Conservation (phyloP, 148 eudicot species). For the Simmondsia chinensis region DNA sequence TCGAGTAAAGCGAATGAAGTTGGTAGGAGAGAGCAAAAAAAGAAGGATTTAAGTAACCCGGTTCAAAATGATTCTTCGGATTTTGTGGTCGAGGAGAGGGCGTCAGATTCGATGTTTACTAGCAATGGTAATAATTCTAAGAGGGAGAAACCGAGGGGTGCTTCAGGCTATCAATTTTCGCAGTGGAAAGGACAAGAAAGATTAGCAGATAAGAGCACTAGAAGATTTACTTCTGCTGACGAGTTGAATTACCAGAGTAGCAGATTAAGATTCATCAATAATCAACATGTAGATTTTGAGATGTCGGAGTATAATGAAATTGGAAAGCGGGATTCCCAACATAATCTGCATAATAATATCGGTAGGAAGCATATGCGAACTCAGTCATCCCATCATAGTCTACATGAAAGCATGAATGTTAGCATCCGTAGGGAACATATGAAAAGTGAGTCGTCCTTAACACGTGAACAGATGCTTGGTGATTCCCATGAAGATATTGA, state of each 20-base stretch:
- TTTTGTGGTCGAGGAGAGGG: constrained; percentile 18
- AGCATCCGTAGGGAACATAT: constrained; percentile 19
- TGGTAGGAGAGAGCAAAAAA: constrained; percentile 20
- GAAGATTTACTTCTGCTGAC: constrained; percentile 16
- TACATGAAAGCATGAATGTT: constrained; percentile 23
- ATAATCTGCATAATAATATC: constrained; percentile 19
- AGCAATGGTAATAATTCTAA: constrained; percentile 3
- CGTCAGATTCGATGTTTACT: constrained; percentile 7
- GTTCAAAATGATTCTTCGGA: constrained; percentile 13
- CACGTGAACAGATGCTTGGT: constrained; percentile 17
- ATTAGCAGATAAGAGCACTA: constrained; percentile 7
- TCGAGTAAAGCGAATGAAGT: constrained; percentile 28
- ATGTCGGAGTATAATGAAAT: constrained; percentile 24
- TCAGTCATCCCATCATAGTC: constrained; percentile 18
- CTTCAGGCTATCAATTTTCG: not conserved
- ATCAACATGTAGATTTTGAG: constrained; percentile 16
- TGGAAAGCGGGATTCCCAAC: constrained; percentile 24
- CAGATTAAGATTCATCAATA: constrained; percentile 16
- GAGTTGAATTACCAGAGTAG: constrained; percentile 19
- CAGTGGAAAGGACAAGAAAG: constrained; percentile 10
- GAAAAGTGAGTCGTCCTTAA: constrained; percentile 16
- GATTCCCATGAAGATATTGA: constrained; percentile 19
- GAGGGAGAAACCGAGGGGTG: constrained; percentile 8
- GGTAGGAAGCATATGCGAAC: constrained; percentile 18
- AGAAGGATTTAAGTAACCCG: constrained; percentile 18